Percentiles rank a stretch among this genome's conserved stretches.
Conservation (phyloP, 352 stramenopile genomes). For the Phytophthora europaea region DNA sequence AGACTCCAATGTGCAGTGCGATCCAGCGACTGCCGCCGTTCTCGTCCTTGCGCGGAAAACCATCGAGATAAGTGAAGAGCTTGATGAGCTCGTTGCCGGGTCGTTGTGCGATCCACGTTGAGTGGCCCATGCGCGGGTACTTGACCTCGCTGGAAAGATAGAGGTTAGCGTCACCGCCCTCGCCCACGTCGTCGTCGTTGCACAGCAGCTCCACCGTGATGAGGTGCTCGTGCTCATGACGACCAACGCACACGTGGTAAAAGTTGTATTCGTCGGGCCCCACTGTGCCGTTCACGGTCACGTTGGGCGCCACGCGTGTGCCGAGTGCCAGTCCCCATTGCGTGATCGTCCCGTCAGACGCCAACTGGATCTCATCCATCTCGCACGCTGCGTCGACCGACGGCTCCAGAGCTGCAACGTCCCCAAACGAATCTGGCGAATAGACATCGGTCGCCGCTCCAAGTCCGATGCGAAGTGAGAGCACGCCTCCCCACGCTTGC, state of each 20-base stretch:
- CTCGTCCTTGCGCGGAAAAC: conserved; percentile 71
- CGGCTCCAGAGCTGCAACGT: background rate
- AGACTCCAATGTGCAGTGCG: conserved; percentile 77
- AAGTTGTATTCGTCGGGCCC: conserved; percentile 63
- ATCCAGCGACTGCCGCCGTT: conserved; percentile 56
- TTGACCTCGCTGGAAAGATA: conserved; percentile 77
- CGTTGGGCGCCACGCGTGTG: conserved; percentile 66
- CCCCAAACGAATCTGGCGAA: conserved; percentile 19
- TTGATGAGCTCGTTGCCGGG: conserved; percentile 65
- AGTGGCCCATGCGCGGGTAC: conserved; percentile 69
- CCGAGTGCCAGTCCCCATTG: conserved; percentile 56
- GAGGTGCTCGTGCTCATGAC: conserved; percentile 83
- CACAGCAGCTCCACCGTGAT: conserved; percentile 73
- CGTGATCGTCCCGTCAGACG: conserved; percentile 72
- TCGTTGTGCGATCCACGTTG: conserved; percentile 78
- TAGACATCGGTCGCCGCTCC: conserved; percentile 14
- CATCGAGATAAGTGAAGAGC: conserved; percentile 83
- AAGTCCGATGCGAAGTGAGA: conserved; percentile 7
- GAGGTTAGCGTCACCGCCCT: conserved; percentile 65
- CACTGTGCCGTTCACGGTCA: conserved; percentile 75
- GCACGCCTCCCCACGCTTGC: conserved; percentile 4
- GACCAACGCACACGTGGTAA: conserved; percentile 79
- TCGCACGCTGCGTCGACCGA: conserved; percentile 43
- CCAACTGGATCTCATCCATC: conserved; percentile 77
- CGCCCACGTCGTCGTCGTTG: conserved; percentile 24